phyloP scores from a whole-genome alignment of 495 filamentous ascomycete species.

The Neurospora sp. region DNA sequence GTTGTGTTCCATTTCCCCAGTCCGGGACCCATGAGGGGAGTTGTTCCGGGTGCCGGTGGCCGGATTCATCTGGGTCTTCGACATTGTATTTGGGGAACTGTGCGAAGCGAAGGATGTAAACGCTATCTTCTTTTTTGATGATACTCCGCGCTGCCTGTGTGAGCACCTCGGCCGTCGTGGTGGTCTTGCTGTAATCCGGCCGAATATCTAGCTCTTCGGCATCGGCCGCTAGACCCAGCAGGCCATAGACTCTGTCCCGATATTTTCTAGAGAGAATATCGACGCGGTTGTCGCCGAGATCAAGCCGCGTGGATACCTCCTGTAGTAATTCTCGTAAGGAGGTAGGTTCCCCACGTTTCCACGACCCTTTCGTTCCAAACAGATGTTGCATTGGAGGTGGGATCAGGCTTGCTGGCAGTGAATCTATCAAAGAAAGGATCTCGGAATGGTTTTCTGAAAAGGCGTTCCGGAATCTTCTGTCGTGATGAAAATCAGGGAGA shows the following conservation, averaged over 20 bases:
- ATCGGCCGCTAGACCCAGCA: not conserved
- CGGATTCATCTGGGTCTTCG: not conserved
- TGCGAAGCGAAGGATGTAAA: not conserved
- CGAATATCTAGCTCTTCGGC: not conserved
- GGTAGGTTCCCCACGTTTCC: not conserved
- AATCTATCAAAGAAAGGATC: not conserved
- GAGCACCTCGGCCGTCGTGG: not conserved
- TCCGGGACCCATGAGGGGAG: not conserved
- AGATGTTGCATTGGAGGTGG: not conserved
- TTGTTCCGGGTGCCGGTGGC: not conserved
- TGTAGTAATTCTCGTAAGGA: not conserved
- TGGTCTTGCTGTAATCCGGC: not conserved
- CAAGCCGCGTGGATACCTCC: not conserved
- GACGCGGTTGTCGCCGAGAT: not conserved
- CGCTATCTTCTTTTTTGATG: not conserved
- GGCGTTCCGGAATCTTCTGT: not conserved
- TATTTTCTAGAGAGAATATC: not conserved
- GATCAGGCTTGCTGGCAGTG: not conserved
- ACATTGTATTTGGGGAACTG: not conserved
- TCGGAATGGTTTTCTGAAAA: not conserved
- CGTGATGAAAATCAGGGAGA: not conserved
- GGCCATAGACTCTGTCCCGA: not conserved
- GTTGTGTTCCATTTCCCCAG: not conserved
- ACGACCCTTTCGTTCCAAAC: not conserved
- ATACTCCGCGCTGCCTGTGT: not conserved